These are phyloP conservation scores for Colletotrichum sp. DNA, from an alignment of 2,329 filamentous ascomycete species.

Conservation along the genomic window DNA sequence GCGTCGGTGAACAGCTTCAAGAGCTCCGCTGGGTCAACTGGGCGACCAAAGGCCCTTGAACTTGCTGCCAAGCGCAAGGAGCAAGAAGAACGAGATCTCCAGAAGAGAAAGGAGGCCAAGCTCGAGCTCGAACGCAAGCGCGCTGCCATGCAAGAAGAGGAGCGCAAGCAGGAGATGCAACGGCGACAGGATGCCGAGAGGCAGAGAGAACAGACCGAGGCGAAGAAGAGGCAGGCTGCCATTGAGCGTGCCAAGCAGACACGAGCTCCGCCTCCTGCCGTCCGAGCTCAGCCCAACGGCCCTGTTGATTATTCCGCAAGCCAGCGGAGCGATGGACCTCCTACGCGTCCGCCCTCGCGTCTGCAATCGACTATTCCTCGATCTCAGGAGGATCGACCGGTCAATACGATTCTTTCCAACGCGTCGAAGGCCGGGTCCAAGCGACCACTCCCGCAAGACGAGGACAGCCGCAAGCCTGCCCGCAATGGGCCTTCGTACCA, in stretches of 20 bases:
- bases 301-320: constrained; percentile 48
- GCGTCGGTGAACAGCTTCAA: constrained; percentile 65
- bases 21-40: constrained; percentile 65
- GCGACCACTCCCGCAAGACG: constrained; percentile 72
- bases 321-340: constrained; percentile 29
- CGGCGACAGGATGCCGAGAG: constrained; percentile 66
- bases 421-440: constrained; percentile 78
- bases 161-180: constrained; percentile 63
- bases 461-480: constrained; percentile 55
- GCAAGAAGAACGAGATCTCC: constrained; percentile 80
- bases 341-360: constrained; percentile 57
- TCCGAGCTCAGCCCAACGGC: constrained; percentile 58
- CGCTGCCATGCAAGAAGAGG: constrained; percentile 68
- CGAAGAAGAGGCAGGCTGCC: constrained; percentile 69
- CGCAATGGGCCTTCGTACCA: constrained; percentile 69
- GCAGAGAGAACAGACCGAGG: constrained; percentile 64
- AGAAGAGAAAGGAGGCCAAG: constrained; percentile 82
- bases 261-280: constrained; percentile 64
- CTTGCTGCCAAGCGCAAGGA: constrained; percentile 83
- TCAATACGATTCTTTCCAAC: constrained; percentile 63
- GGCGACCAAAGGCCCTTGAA: constrained; percentile 74
- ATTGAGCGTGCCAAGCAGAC: constrained; percentile 71
- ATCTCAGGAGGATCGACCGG: constrained; percentile 67
- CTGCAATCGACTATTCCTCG: constrained; percentile 60
- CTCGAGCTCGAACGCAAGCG: constrained; percentile 81